phyloP scores from a whole-genome alignment of 2,329 filamentous ascomycete species.

The Lasiodiplodia gonubiensis region DNA sequence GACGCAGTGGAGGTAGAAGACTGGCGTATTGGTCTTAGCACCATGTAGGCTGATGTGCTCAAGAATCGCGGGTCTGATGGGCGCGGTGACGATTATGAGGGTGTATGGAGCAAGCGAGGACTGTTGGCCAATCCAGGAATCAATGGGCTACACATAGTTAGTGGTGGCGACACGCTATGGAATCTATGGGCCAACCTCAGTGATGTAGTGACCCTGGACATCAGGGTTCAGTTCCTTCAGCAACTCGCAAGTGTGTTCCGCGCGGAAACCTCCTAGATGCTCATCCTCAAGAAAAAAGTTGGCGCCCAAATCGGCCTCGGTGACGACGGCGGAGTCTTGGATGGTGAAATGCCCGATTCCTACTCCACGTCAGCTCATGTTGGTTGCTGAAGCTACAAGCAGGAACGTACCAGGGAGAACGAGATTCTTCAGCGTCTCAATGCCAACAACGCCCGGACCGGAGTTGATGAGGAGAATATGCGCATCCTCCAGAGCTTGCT shows the following conservation, averaged over 20 bases:
- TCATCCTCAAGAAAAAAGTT: constrained; percentile 94
- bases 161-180: constrained; percentile 10
- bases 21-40: constrained; percentile 67
- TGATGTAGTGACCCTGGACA: constrained; percentile 75
- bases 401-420: constrained; percentile 73
- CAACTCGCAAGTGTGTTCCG: constrained; percentile 76
- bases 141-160: constrained; percentile 46
- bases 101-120: constrained; percentile 57
- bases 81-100: constrained; percentile 66
- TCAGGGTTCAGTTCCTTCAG: constrained; percentile 92
- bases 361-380: constrained; percentile 38
- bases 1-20: constrained; percentile 83
- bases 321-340: constrained; percentile 78
- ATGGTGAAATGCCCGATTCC: constrained; percentile 92
- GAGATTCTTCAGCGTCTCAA: constrained; percentile 96
- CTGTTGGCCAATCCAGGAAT: constrained; percentile 51
- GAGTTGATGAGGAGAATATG: constrained; percentile 91
- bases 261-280: constrained; percentile 76
- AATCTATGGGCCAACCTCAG: constrained; percentile 52
- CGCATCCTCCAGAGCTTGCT: constrained; percentile 86
- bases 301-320: constrained; percentile 82
- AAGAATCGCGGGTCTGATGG: constrained; percentile 61
- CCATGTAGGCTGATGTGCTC: constrained; percentile 57
- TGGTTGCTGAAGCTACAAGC: not conserved
- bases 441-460: constrained; percentile 81